Evolutionary conservation across 306 rosid genomes (phyloP), one percentile per base, ranked within the genome.

Genomic region (Elaeagnus macrophylla): DNA sequence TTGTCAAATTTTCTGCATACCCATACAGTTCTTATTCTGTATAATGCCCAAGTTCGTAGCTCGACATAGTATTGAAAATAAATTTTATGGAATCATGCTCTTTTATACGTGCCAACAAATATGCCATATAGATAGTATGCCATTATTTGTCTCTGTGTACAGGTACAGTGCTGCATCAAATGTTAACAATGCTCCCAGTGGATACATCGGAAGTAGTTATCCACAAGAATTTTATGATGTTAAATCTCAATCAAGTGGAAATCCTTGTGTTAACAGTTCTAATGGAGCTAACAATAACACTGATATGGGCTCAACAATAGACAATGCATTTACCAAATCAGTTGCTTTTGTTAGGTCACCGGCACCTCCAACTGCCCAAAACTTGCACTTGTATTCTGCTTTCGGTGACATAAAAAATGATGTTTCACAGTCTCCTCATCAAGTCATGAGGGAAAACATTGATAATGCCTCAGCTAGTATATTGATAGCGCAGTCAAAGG

Each of bases 291-390:
- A 91, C 81, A 85, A 80, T 65, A 76, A 76, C 68, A 72, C 58
- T 39, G 93, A 89, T 61, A 80, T 77, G 89, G 93, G 93, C 54
- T 89, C 85, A 54, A 80, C 86, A 5, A 76, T 78, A 37, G 72
- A 83, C 69, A 78, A 77, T 57, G 77, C 81, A 48, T 61, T 75
- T 64, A 61, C 73, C 47, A 83, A 77, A 48, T 71, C 83, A 59
- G 51, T 66, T 44, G 79, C 67, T 62, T 60, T 67, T 45, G 76
- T 73, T 64, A 76, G 74, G 79, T 60, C 76, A 52, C 73, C 75
- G 12, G 77, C 70, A 68, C 75, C 62, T 13, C 69, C 84, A n/a
- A 59, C 76, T 8, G 68, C 76, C 65, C 82, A 82, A 59, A 72
- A 57, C 68, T 40, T 75, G 74, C 65, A 74, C 57, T 79, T 77